These are phyloP conservation scores for Haplographium delicatum DNA, from an alignment of 495 filamentous ascomycete species.

Conservation along the genomic window DNA sequence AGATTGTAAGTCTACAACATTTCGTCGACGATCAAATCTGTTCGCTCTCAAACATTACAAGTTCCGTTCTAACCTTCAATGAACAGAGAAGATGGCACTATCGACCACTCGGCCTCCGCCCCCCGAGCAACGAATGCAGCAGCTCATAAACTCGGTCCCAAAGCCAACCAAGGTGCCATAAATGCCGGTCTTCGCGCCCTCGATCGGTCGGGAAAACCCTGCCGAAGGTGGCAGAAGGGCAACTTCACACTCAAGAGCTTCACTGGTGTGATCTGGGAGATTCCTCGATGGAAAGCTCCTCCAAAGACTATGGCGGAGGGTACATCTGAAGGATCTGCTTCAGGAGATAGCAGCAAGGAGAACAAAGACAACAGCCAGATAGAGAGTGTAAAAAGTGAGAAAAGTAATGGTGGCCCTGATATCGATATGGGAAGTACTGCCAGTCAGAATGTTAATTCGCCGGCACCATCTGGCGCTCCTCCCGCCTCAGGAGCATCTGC, in stretches of 20 bases:
- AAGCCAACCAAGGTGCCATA: constrained; percentile 96
- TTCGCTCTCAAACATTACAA: too few species aligned
- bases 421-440: constrained; percentile 13
- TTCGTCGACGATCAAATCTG: too few species aligned
- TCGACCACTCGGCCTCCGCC: constrained; percentile 47
- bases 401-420: constrained; percentile 19
- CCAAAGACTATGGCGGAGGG: constrained; percentile 42
- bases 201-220: constrained; percentile 83
- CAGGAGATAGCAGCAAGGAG: constrained; percentile 71
- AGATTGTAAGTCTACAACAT: constrained; percentile 68
- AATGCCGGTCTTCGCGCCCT: constrained; percentile 93
- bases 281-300: constrained; percentile 78
- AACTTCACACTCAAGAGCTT: constrained; percentile 85
- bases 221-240: constrained; percentile 84
- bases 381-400: constrained; percentile 51
- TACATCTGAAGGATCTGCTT: constrained; percentile 46
- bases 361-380: constrained; percentile 64
- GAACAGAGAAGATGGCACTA: constrained; percentile 29
- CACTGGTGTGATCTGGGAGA: constrained; percentile 80
- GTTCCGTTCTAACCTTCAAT: too few species aligned
- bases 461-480: constrained; percentile 31
- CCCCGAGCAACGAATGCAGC: constrained; percentile 46
- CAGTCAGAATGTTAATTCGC: constrained; percentile 9
- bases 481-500: constrained; percentile 38
- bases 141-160: constrained; percentile 82